phyloP scores from a whole-genome alignment of 768 basidiomycete species.

The Mycena galopus region DNA sequence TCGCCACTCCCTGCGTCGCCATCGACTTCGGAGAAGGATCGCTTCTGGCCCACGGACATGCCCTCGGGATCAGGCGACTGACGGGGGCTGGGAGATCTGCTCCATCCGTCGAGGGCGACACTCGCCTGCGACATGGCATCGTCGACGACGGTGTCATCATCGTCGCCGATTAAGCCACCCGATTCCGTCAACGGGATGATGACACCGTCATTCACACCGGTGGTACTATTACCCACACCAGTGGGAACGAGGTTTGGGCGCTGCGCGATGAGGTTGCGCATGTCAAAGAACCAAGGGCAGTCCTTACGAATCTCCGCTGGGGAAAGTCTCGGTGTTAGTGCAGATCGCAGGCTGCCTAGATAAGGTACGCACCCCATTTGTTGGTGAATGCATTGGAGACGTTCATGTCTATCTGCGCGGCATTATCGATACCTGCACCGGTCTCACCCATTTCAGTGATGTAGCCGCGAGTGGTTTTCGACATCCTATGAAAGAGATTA shows the following conservation, averaged over 20 bases:
- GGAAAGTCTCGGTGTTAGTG: not conserved
- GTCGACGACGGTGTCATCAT: not conserved
- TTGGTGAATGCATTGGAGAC: not conserved
- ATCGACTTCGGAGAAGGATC: not conserved
- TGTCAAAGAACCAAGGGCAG: not conserved
- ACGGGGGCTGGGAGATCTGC: not conserved
- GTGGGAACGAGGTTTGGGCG: not conserved
- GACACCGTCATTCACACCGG: not conserved
- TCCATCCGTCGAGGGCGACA: not conserved
- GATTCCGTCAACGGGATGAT: not conserved
- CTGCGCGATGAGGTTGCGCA: too few relatives aligned
- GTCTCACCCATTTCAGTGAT: not conserved
- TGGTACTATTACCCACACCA: not conserved
- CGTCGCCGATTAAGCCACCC: too few relatives aligned
- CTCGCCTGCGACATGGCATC: not conserved
- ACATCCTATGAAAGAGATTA: not conserved
- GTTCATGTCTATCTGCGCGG: constrained; percentile 1
- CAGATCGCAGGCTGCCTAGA: not conserved
- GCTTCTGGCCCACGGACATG: not conserved
- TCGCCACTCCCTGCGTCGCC: not conserved
- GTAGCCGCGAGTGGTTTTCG: not conserved
- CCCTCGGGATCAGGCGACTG: not conserved
- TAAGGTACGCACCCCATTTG: not conserved
- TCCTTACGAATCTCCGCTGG: not conserved
- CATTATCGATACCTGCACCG: not conserved